Evolutionary conservation across 805 yeast species (phyloP), one percentile per base, ranked within the genome.

Genomic region (Ogataea neopini): DNA sequence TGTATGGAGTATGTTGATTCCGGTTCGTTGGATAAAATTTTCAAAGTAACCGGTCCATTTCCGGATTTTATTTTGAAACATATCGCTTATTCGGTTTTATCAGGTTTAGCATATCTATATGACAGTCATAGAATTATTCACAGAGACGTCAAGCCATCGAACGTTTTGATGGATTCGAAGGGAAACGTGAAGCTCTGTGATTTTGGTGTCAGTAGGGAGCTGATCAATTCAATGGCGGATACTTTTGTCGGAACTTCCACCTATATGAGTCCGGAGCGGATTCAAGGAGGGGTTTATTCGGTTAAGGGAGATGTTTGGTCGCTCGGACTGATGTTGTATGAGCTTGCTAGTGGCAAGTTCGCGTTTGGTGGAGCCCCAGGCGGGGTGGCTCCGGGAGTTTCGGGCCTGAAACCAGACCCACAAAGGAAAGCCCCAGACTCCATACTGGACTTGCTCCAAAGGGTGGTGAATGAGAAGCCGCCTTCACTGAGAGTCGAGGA

Each of bases 241-340:
- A 94, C 99, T 0, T 94, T 94, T 73, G 98, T 94, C 8, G 99
- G 99, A 1, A 94, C 99, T 0, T 89, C 97, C 1, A 89, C 96
- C 0, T 94, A 94, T 64, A 94, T 94, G 95, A 87, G 96, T 1
- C 99, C 99, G 0, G 99, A 94, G 60, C 77, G 99, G 52, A 92
- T 94, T 46, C 96, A 90, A 68, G 99, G 99, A 15, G 88, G 88
- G 36, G 84, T 84, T 8, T 94, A 94, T 68, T 86, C 96, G 7
- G 84, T 91, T n/a, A 90, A 91, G 57, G 92, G 96, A 32, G 99
- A 94, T 65, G 92, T 94, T 10, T 94, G 99, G 99, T 89, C 97
- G 0, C 70, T 91, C 55, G 99, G 99, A 1, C 72, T 94, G 38
- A 86, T 91, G 84, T 73, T 94, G 34, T 81, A 88, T 43, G 98